Conservation (phyloP, 2,329 filamentous ascomycete species). For the Fusarium proliferatum region DNA sequence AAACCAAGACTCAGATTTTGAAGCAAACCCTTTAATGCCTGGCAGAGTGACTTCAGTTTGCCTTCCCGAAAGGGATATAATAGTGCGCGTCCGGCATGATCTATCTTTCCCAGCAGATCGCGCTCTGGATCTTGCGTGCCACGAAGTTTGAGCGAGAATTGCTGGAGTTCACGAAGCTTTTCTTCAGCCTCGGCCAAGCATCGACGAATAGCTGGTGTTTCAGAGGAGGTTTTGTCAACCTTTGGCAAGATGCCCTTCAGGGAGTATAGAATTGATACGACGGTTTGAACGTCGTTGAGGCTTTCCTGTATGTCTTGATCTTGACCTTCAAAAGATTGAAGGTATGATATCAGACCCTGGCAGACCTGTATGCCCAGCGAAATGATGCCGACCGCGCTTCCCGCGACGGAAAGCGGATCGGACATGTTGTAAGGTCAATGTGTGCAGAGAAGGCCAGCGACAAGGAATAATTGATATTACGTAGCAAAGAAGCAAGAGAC, state of each 20-base stretch:
- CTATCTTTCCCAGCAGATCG: neutral
- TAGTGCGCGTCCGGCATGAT: accelerated
- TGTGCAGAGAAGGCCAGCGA: neutral
- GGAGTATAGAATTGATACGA: neutral
- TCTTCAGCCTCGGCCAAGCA: neutral
- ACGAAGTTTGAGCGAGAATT: neutral
- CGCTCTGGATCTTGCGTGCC: accelerated
- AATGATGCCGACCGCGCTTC: neutral
- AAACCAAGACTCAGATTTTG: accelerated
- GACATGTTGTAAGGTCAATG: accelerated
- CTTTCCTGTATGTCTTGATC: accelerated
- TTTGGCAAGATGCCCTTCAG: neutral
- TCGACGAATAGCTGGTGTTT: neutral
- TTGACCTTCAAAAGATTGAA: neutral
- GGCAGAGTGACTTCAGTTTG: neutral
- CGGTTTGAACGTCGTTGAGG: accelerated
- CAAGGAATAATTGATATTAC: accelerated
- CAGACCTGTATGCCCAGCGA: neutral
- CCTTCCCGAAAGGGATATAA: accelerated
- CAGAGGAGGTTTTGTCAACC: accelerated
- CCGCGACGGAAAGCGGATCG: neutral
- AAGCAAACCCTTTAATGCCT: accelerated
- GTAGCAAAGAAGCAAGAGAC: neutral
- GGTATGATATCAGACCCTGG: neutral
- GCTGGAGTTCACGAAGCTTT: neutral